Conservation (phyloP, 805 yeast genomes). For the Barnettozyma pratensis region DNA sequence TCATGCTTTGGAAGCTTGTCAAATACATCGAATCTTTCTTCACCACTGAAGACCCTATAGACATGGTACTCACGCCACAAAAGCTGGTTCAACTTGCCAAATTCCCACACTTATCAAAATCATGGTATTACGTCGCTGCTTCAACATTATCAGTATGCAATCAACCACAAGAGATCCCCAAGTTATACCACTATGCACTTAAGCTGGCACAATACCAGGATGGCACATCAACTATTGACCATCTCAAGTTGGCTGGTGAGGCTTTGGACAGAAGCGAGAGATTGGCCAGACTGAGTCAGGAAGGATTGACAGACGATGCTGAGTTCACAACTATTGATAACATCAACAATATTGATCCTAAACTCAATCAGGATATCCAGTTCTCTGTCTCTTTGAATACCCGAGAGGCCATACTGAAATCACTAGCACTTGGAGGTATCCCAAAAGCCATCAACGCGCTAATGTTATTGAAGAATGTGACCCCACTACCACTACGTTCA, state of each 20-base stretch:
- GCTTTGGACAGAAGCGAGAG: slow-evolving; percentile 18
- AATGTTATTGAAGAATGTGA: slow-evolving; percentile 53
- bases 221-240: not conserved
- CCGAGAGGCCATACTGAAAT: slow-evolving; percentile 74
- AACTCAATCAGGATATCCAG: slow-evolving; percentile 14
- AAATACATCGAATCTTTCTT: not conserved
- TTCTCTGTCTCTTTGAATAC: slow-evolving; percentile 44
- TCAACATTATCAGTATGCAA: slow-evolving; percentile 79
- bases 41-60: not conserved
- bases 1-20: not conserved
- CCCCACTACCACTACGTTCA: slow-evolving; percentile 49
- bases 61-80: slow-evolving; percentile 43
- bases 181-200: slow-evolving; percentile 65
- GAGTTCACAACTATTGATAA: slow-evolving; percentile 20
- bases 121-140: slow-evolving; percentile 79
- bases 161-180: slow-evolving; percentile 75
- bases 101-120: slow-evolving; percentile 47
- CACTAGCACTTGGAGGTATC: slow-evolving; percentile 75
- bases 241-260: slow-evolving; percentile 10
- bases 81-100: slow-evolving; percentile 48
- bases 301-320: slow-evolving; percentile 9
- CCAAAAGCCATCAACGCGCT: slow-evolving; percentile 83
- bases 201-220: slow-evolving; percentile 20
- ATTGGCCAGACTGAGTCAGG: slow-evolving; percentile 9
- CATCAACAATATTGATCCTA: not conserved